These are phyloP conservation scores for Clonostachys rosea DNA, from an alignment of 2,329 filamentous ascomycete genomes.

Conservation along the genomic window DNA sequence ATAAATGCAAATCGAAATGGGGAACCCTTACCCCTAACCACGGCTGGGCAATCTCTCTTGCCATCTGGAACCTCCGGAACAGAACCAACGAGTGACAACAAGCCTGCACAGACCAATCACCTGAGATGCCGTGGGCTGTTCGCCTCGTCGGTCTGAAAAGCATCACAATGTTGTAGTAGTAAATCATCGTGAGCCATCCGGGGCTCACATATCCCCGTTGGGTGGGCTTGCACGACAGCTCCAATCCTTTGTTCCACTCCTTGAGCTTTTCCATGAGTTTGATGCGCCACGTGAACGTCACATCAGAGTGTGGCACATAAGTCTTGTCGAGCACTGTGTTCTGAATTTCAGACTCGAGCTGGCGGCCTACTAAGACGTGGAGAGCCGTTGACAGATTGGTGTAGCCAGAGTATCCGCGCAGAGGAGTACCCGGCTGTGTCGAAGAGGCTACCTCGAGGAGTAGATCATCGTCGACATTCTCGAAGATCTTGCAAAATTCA, in stretches of 20 bases:
- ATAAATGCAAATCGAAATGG: no score
- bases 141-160: constrained; percentile 3
- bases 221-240: background rate
- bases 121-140: background rate
- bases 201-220: constrained; percentile 2
- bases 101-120: constrained; percentile 4
- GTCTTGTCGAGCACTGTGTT: background rate
- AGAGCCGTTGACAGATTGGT: background rate
- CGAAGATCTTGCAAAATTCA: background rate
- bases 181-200: constrained; percentile 5
- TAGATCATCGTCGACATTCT: background rate
- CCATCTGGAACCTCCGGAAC: constrained; percentile 4
- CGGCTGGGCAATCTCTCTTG: constrained; percentile 3
- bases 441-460: background rate
- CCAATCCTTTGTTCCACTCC: background rate
- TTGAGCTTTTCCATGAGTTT: background rate
- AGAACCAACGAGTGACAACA: constrained; percentile 3
- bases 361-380: background rate
- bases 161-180: constrained; percentile 5
- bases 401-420: background rate
- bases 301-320: background rate
- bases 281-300: background rate
- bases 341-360: background rate
- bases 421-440: background rate
- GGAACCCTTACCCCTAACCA: constrained; percentile 3